Conservation (phyloP, 2,329 filamentous ascomycete genomes). For the Rhynchosporium graminicola region DNA sequence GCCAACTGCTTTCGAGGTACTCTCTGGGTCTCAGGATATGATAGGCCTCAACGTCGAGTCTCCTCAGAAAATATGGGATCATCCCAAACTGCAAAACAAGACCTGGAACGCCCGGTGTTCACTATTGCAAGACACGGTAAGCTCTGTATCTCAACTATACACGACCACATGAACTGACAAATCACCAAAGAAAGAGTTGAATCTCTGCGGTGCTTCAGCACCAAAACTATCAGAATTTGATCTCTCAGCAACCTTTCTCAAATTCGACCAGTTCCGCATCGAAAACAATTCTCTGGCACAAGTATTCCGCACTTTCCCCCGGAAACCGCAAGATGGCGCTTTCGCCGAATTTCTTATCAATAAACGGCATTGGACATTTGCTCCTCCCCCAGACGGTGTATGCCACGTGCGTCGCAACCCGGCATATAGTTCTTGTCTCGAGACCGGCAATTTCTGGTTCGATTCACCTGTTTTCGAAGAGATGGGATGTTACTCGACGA, state of each 20-base stretch:
- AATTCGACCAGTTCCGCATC: slow-evolving; percentile 12
- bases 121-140: slow-evolving; percentile 14
- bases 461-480: slow-evolving; percentile 17
- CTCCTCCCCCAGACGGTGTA: not conserved
- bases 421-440: slow-evolving; percentile 16
- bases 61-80: slow-evolving; percentile 11
- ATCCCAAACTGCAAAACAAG: slow-evolving; percentile 12
- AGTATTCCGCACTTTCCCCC: not conserved
- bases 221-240: slow-evolving; percentile 7
- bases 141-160: not conserved
- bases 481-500: slow-evolving; percentile 21
- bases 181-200: not conserved
- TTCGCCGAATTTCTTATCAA: slow-evolving; percentile 1
- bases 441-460: slow-evolving; percentile 23
- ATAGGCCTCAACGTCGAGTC: slow-evolving; percentile 19
- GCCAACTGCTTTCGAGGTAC: slow-evolving; percentile 16
- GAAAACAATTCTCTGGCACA: not conserved
- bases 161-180: not conserved
- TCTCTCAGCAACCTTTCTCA: slow-evolving; percentile 18
- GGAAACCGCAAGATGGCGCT: not conserved
- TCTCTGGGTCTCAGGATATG: slow-evolving; percentile 7
- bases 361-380: not conserved
- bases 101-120: slow-evolving; percentile 16
- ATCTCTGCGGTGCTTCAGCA: slow-evolving; percentile 11
- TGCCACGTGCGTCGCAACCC: slow-evolving; percentile 18